Evolutionary conservation across 164 flowering plant genomes (phyloP).

Genomic region (Liquidambar formosana): DNA sequence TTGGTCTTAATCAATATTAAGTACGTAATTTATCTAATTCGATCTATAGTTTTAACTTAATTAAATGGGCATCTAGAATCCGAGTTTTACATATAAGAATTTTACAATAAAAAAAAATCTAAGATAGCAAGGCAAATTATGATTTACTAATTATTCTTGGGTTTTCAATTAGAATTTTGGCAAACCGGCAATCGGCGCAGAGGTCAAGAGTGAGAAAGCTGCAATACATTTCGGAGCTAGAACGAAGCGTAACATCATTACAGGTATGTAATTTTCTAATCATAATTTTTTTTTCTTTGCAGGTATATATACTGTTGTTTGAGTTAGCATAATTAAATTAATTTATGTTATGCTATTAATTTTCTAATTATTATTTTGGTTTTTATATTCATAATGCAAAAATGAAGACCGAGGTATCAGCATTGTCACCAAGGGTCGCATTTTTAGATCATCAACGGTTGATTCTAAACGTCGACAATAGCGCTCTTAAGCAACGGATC

Average conservation of each 20-base stretch:
- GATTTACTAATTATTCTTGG: not conserved
- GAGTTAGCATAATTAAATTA: not conserved
- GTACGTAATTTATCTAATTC: not conserved
- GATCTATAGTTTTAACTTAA: constrained; percentile 56
- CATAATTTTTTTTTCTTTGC: too few relatives aligned
- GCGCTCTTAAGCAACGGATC: constrained; percentile 81
- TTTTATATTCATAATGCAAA: too few relatives aligned
- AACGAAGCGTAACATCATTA: constrained; percentile 68
- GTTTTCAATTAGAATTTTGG: constrained; percentile 56
- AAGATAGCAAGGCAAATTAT: not conserved
- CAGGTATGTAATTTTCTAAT: constrained; percentile 46
- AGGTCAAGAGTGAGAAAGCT: constrained; percentile 83
- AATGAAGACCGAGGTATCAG: constrained; percentile 67
- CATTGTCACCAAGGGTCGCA: constrained; percentile 80
- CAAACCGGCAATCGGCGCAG: constrained; percentile 89
- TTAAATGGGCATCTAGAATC: too few relatives aligned
- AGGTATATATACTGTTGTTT: too few relatives aligned
- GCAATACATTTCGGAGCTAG: constrained; percentile 86
- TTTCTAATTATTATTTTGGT: not conserved
- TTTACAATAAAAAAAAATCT: too few relatives aligned
- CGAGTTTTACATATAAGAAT: too few relatives aligned
- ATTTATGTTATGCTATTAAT: not conserved
- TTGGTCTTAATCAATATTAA: not conserved
- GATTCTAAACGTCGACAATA: constrained; percentile 77
- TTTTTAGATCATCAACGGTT: constrained; percentile 79